These are phyloP conservation scores for Lentinus brumalis DNA, from an alignment of 768 basidiomycete genomes.

Conservation along the genomic window DNA sequence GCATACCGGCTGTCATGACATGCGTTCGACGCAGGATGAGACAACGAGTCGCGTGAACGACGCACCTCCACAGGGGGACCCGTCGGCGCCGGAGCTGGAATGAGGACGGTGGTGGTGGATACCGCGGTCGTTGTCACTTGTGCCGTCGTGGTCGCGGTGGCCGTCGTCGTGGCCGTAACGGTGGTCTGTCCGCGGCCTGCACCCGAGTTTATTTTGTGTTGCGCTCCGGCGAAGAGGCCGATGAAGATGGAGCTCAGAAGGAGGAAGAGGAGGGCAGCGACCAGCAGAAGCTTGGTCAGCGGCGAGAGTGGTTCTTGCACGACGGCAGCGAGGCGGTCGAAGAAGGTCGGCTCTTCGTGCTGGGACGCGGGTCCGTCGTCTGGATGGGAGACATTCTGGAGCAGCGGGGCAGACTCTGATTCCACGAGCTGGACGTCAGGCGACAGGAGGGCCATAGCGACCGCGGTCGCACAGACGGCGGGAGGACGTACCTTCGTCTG, in stretches of 20 bases:
- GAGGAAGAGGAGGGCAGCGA: conserved; percentile 73
- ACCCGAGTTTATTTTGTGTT: conserved; percentile 69
- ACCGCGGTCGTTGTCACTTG: conserved; percentile 37
- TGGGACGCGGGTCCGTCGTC: conserved; percentile 25
- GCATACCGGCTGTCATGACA: conserved; percentile 59
- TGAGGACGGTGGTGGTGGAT: conserved; percentile 38
- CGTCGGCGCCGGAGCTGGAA: conserved; percentile 56
- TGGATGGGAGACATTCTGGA: conserved; percentile 51
- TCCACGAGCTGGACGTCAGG: conserved; percentile 9
- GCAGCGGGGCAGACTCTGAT: conserved; percentile 66
- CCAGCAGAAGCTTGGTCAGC: conserved; percentile 80
- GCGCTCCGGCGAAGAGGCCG: conserved; percentile 89
- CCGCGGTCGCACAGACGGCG: background rate
- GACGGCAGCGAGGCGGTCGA: conserved; percentile 53
- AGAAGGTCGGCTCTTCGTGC: conserved; percentile 36
- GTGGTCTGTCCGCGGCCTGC: conserved; percentile 44
- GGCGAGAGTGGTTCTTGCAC: conserved; percentile 80
- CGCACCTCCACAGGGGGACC: conserved; percentile 53
- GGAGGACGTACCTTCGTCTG: conserved; percentile 52
- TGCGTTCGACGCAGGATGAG: background rate
- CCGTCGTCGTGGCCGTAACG: conserved; percentile 37
- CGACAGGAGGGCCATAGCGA: conserved; percentile 12
- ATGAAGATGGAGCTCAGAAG: conserved; percentile 87
- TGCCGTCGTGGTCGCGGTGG: conserved; percentile 39
- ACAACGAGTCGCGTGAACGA: background rate